These are phyloP conservation scores for Mycena citricolor DNA, from an alignment of 1,284 basidiomycete species.

Conservation along the genomic window DNA sequence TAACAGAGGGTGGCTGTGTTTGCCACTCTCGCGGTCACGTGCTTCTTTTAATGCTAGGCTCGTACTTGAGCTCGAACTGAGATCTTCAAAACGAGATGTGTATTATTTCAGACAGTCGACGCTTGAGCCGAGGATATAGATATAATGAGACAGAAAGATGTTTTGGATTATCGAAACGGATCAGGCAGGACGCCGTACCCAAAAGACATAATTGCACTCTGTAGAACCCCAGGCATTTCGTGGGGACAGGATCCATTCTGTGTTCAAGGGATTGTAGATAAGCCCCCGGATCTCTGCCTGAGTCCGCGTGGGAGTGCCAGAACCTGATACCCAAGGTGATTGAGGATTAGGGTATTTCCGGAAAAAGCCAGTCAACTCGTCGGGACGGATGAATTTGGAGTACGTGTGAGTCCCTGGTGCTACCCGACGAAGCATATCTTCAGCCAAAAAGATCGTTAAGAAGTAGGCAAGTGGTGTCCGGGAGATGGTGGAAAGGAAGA, in stretches of 20 bases:
- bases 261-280: slow-evolving; percentile 77
- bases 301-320: slow-evolving; percentile 45
- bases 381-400: slow-evolving; percentile 87
- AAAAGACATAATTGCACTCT: slow-evolving; percentile 81
- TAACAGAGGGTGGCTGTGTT: too few relatives aligned
- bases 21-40: too few relatives aligned
- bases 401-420: slow-evolving; percentile 91
- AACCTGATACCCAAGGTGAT: slow-evolving; percentile 30
- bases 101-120: too few relatives aligned
- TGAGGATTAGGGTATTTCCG: slow-evolving; percentile 50
- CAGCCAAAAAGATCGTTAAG: slow-evolving; percentile 89
- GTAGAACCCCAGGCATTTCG: slow-evolving; percentile 61
- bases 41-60: too few relatives aligned
- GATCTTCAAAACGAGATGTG: background rate
- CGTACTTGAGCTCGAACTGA: too few relatives aligned
- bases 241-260: slow-evolving; percentile 71
- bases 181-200: slow-evolving; percentile 73
- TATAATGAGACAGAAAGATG: too few relatives aligned
- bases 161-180: too few relatives aligned
- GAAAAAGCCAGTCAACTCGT: slow-evolving; percentile 88
- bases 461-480: slow-evolving; percentile 90
- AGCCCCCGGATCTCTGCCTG: slow-evolving; percentile 84
- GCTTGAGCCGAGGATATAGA: too few relatives aligned
- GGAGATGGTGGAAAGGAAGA: slow-evolving; percentile 96
- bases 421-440: slow-evolving; percentile 82